Conservation (phyloP, 2,329 filamentous ascomycete species). For the Gliomastix tumulicola region DNA sequence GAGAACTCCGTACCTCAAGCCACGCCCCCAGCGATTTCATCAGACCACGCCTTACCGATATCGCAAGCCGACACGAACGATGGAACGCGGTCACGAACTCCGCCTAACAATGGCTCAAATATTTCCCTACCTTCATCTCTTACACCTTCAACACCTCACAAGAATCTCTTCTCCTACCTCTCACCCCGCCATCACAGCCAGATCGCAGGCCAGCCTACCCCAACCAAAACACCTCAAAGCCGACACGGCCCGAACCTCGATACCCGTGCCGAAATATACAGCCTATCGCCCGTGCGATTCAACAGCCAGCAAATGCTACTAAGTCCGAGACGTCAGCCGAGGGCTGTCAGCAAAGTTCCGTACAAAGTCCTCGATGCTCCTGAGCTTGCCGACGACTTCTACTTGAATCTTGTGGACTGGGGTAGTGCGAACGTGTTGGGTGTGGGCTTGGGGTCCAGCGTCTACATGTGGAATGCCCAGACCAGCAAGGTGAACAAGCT, state of each 20-base stretch:
- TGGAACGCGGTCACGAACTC: slow-evolving; percentile 71
- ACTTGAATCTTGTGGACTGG: slow-evolving; percentile 96
- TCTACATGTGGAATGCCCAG: slow-evolving; percentile 98
- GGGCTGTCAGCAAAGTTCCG: slow-evolving; percentile 90
- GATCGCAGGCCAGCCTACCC: slow-evolving; percentile 76
- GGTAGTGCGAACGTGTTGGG: slow-evolving; percentile 90
- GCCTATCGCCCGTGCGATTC: slow-evolving; percentile 85
- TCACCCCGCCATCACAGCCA: slow-evolving; percentile 65
- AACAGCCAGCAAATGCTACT: slow-evolving; percentile 91
- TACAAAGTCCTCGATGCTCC: slow-evolving; percentile 97
- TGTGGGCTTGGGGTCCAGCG: slow-evolving; percentile 84
- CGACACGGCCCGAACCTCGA: slow-evolving; percentile 85
- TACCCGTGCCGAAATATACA: slow-evolving; percentile 88
- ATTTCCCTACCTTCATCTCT: slow-evolving; percentile 64
- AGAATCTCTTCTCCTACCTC: slow-evolving; percentile 92
- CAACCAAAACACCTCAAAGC: slow-evolving; percentile 82
- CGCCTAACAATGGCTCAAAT: slow-evolving; percentile 58
- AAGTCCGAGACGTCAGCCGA: slow-evolving; percentile 79
- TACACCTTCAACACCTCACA: slow-evolving; percentile 92
- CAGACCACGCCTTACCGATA: slow-evolving; percentile 45
- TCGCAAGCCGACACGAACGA: slow-evolving; percentile 51
- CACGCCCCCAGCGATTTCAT: slow-evolving; percentile 55
- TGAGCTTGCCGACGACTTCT: slow-evolving; percentile 94
- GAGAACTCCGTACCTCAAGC: slow-evolving; percentile 82
- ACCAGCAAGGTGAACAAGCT: slow-evolving; percentile 88